Percentiles rank a stretch among this genome's conserved stretches.
Conservation (phyloP, 495 filamentous ascomycete species). For the Penicillium cinerascens region DNA sequence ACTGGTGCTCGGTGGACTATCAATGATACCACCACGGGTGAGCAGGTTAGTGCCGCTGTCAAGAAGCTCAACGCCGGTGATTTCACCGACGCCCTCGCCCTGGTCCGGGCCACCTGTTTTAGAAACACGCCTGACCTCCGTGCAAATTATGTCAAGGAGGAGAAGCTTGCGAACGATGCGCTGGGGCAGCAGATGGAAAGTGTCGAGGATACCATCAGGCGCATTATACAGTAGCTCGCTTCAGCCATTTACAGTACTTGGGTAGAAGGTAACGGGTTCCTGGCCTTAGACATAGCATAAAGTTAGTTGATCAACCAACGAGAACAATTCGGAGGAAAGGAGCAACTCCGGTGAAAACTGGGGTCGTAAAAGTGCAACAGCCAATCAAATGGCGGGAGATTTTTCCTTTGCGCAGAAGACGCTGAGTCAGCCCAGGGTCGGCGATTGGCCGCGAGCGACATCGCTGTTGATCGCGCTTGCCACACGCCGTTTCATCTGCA, state of each 20-base stretch:
- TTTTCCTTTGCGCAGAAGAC: slow-evolving; percentile 4
- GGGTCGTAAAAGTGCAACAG: slow-evolving; percentile 1
- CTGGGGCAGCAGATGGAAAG: slow-evolving; percentile 27
- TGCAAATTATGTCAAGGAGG: slow-evolving; percentile 29
- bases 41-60: slow-evolving; percentile 20
- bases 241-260: too few relatives aligned
- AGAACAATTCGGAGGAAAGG: slow-evolving; percentile 3
- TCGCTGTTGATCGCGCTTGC: slow-evolving; percentile 28
- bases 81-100: slow-evolving; percentile 25
- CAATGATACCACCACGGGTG: slow-evolving; percentile 27
- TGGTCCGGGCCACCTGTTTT: slow-evolving; percentile 28
- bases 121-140: slow-evolving; percentile 22
- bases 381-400: slow-evolving; percentile 15
- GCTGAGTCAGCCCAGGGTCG: slow-evolving; percentile 40
- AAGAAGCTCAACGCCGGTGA: slow-evolving; percentile 37
- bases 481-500: slow-evolving; percentile 23
- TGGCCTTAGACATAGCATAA: neutral
- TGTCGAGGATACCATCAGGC: slow-evolving; percentile 28
- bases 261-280: too few relatives aligned
- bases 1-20: slow-evolving; percentile 41
- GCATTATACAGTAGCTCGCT: neutral
- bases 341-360: slow-evolving; percentile 8
- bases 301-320: neutral
- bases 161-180: slow-evolving; percentile 27
- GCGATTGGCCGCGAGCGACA: slow-evolving; percentile 32